Base-by-base conservation (phyloP, 2,329 filamentous ascomycete species). In the Aspergillus awamori region DNA sequence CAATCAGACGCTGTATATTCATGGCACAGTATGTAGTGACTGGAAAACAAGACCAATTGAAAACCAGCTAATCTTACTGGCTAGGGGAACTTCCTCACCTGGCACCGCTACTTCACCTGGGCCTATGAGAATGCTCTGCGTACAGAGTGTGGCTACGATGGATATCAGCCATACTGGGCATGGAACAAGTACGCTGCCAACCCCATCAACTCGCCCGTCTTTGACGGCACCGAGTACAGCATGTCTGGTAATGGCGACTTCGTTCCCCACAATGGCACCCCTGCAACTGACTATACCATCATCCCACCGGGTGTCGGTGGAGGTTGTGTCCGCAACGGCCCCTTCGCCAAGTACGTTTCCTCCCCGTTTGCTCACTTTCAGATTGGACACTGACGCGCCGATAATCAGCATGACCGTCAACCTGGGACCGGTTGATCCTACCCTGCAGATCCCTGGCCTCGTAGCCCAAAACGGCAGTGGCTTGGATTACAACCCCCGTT, bases 161-260 rank as follows among this genome's bases (percentile, higher is more conserved):
- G 80, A 15, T 58, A 65, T 10, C 63, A 80, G 57, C 62, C 62
- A 10, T 80, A 79, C 68, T 79, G 76, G 76, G 72, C 75, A 60
- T 77, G 72, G 74, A 68, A 69, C 47, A 71, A 74, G 33, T 77
- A 71, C 24, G 71, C 69, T 8, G 64, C 70, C 47, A 69, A 76
- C 56, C 71, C 71, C 3, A 33, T 62, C 8, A 67, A 66, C 56
- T 74, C 69, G 8, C 70, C 71, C 8, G 62, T 77, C 39, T 74
- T 78, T 61, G 74, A 77, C 60, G 78, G 78, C 22, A 75, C 73
- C 22, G 72, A 69, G 38, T 73, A 73, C 58, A 79, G 75, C 45
- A 74, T 84, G 67, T 74, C 73, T 3, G 80, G 82, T 2, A 78
- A 83, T 65, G 81, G 82, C 1, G 76, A 65, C 6, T 74, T 73